Base-by-base conservation (phyloP, 495 filamentous ascomycete species). In the Penicillium samsonianum region DNA sequence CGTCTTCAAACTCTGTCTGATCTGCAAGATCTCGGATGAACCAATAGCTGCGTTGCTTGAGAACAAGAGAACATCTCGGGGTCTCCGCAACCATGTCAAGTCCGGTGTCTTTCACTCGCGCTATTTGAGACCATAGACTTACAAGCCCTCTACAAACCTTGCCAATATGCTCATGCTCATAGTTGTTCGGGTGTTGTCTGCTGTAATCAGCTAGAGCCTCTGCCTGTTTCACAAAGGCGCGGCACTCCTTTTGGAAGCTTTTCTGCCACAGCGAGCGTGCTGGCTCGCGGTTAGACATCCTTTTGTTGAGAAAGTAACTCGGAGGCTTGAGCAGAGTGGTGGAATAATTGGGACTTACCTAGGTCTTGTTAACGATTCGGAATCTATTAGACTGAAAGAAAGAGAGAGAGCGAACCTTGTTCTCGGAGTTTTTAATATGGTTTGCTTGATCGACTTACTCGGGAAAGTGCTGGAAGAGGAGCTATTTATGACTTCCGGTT, bases 1-100 rank as follows among this genome's bases (percentile, higher is more conserved):
- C 37, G 12, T 42, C 16, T 17, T 53, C 50, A 20, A 53, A 53
- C 4, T 26, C 35, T 0, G 23, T 53, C 25, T 53, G 50, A 17
- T 53, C 50, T 3, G 50, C 50, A 5, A 42, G 25, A 28, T 25
- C 50, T 3, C 20, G 35, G 2, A 43, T 30, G 17, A 28, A 31
- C 50, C 50, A 53, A 42, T 53, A 53, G 1, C 8, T 14, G 5
- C n/a, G 37, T 6, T 11, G 12, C 35, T 42, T 11, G n/a, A 42
- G 12, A 6, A 53, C 37, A 5, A 53, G 50, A 19, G 50, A 16
- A 19, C 50, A 42, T 12, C 30, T 42, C 23, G 50, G 37, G 14
- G 35, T 10, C 3, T 42, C 16, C 0, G 33, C 35, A 17, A 42
- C 38, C 50, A 53, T 53, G 0, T 42, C 25, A 2, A 53, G 37